phyloP scores from a whole-genome alignment of 805 yeast species.

The Candida ulmi region DNA sequence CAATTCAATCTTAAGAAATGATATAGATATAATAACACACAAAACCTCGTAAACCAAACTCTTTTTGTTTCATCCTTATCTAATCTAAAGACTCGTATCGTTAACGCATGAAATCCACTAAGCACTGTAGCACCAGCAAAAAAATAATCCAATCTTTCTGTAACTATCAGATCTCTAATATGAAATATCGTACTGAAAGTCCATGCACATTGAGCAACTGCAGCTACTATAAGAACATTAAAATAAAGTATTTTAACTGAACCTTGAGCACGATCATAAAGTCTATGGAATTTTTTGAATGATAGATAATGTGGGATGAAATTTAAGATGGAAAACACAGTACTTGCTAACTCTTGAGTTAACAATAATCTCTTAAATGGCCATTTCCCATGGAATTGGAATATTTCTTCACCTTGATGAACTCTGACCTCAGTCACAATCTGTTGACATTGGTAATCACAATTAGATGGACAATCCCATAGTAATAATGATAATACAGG shows the following conservation, averaged over 20 bases:
- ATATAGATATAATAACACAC: slow-evolving; percentile 45
- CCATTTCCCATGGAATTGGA: slow-evolving; percentile 98
- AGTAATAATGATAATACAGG: slow-evolving; percentile 36
- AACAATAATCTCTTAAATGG: slow-evolving; percentile 79
- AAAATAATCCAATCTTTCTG: slow-evolving; percentile 87
- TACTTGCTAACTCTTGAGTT: slow-evolving; percentile 78
- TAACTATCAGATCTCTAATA: slow-evolving; percentile 68
- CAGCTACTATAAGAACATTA: slow-evolving; percentile 43
- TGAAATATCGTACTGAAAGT: slow-evolving; percentile 80
- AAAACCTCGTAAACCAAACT: slow-evolving; percentile 31
- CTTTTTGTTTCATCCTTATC: slow-evolving; percentile 38
- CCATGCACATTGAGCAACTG: slow-evolving; percentile 85
- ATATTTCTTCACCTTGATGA: slow-evolving; percentile 42
- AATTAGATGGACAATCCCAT: slow-evolving; percentile 76
- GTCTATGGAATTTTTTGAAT: slow-evolving; percentile 25
- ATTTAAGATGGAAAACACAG: slow-evolving; percentile 70
- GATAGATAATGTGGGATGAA: slow-evolving; percentile 59
- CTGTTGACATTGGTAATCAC: slow-evolving; percentile 93
- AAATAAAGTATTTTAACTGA: slow-evolving; percentile 15
- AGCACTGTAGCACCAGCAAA: slow-evolving; percentile 89
- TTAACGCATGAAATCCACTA: slow-evolving; percentile 68
- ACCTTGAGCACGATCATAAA: slow-evolving; percentile 3
- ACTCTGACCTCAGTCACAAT: slow-evolving; percentile 55
- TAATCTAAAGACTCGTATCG: slow-evolving; percentile 53
- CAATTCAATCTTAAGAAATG: slow-evolving; percentile 63